These are phyloP conservation scores for Pseudopediastrum boryanum DNA, from an alignment of 139 green algal genomes.

Conservation along the genomic window DNA sequence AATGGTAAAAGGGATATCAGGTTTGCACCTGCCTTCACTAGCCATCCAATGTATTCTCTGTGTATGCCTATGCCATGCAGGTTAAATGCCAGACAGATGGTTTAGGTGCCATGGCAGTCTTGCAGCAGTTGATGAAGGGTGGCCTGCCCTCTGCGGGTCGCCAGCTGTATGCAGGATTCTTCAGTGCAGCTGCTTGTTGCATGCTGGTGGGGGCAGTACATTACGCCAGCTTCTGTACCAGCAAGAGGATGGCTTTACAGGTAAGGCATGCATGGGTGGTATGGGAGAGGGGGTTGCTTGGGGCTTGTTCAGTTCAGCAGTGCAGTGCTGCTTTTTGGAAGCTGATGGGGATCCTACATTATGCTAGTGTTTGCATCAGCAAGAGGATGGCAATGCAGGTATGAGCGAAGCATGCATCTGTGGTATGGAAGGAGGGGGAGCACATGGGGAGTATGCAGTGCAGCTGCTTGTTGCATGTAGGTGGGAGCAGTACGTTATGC, in stretches of 20 bases:
- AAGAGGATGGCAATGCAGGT: too few relatives aligned
- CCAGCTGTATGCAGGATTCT: constrained; percentile 56
- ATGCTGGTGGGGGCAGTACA: constrained; percentile 66
- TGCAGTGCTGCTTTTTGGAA: too few relatives aligned
- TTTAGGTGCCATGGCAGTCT: constrained; percentile 31
- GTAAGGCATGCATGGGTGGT: not conserved
- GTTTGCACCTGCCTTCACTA: not conserved
- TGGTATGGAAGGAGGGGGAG: too few relatives aligned
- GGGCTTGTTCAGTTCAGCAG: too few relatives aligned
- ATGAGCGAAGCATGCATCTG: too few relatives aligned
- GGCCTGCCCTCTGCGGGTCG: constrained; percentile 5
- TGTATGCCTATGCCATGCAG: constrained; percentile 29
- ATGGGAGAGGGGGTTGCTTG: not conserved
- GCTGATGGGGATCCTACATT: too few relatives aligned
- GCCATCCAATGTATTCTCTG: not conserved
- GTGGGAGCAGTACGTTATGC: too few relatives aligned
- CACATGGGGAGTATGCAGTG: too few relatives aligned
- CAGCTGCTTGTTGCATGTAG: too few relatives aligned
- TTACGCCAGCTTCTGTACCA: constrained; percentile 47
- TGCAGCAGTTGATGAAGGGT: constrained; percentile 40
- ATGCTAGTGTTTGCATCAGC: too few relatives aligned
- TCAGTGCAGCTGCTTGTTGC: constrained; percentile 53
- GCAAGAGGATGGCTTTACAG: constrained; percentile 39
- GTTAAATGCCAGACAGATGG: constrained; percentile 65
- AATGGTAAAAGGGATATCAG: too few relatives aligned